Conservation (phyloP, 371 early-diverging fungal species). For the Actinomortierella wolfii region DNA sequence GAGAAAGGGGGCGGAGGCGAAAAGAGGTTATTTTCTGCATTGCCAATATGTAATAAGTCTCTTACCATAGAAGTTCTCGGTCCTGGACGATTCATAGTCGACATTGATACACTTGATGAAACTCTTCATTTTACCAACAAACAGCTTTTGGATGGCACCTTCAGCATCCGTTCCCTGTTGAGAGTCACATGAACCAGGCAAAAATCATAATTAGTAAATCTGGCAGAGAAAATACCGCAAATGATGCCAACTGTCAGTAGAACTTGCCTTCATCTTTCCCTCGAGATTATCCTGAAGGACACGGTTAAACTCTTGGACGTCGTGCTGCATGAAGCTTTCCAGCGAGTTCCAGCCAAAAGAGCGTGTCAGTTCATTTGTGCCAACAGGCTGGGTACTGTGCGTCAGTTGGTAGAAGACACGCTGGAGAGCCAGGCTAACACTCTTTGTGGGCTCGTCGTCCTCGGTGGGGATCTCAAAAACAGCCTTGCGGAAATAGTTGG, state of each 20-base stretch:
- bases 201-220: neutral
- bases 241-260: neutral
- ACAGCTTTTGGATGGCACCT: constrained; percentile 88
- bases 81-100: constrained; percentile 90
- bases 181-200: too few relatives aligned
- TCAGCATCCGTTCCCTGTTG: constrained; percentile 85
- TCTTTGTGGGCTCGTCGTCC: constrained; percentile 81
- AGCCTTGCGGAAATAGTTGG: constrained; percentile 92
- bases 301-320: constrained; percentile 97
- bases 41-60: neutral
- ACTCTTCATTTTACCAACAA: constrained; percentile 95
- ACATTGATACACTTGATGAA: constrained; percentile 95
- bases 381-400: constrained; percentile 68
- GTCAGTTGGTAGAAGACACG: constrained; percentile 94
- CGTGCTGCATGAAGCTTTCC: constrained; percentile 97
- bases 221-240: too few relatives aligned
- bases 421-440: constrained; percentile 92
- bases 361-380: constrained; percentile 92
- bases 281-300: constrained; percentile 96
- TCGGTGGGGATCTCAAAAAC: constrained; percentile 92
- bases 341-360: constrained; percentile 97
- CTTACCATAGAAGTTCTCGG: constrained; percentile 85
- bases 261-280: constrained; percentile 86
- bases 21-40: too few relatives aligned
- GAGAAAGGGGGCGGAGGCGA: constrained; percentile 9